phyloP scores from a whole-genome alignment of 2,329 filamentous ascomycete species.

The Monosporascus sp. region DNA sequence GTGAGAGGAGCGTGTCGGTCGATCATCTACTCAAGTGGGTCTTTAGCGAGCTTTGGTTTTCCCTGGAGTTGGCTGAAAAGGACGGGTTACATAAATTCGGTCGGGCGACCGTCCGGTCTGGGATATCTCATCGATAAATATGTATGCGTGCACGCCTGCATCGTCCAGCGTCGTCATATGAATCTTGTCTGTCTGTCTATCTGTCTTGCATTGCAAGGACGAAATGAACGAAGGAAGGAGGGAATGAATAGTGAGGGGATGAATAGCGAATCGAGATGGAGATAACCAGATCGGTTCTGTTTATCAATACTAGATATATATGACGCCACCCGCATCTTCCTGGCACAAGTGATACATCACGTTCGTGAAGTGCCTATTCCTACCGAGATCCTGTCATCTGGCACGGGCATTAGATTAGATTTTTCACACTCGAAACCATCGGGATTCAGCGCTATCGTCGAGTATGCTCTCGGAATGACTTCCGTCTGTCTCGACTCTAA shows the following conservation, averaged over 20 bases:
- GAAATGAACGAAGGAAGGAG: not conserved
- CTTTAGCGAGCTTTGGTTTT: conserved; percentile 8
- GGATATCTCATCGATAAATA: not conserved
- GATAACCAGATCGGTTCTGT: not conserved
- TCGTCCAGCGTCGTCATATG: not conserved
- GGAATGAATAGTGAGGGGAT: not conserved
- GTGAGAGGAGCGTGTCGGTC: no score
- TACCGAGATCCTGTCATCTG: no score
- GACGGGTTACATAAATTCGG: conserved; percentile 6
- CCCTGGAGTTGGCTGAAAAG: conserved; percentile 19
- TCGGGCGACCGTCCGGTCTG: not conserved
- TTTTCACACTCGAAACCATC: no score
- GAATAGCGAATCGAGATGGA: not conserved
- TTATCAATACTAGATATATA: not conserved
- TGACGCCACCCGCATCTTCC: no score
- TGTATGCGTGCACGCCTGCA: no score
- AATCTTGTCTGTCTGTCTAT: not conserved
- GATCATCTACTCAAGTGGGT: no score
- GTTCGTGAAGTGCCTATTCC: no score
- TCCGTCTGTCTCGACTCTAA: no score
- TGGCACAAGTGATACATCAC: no score
- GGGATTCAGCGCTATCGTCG: no score
- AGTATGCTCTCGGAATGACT: no score
- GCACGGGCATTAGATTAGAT: no score
- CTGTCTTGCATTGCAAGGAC: not conserved